Conservation (phyloP, 1,284 basidiomycete genomes). For the Neolentinus lepideus region DNA sequence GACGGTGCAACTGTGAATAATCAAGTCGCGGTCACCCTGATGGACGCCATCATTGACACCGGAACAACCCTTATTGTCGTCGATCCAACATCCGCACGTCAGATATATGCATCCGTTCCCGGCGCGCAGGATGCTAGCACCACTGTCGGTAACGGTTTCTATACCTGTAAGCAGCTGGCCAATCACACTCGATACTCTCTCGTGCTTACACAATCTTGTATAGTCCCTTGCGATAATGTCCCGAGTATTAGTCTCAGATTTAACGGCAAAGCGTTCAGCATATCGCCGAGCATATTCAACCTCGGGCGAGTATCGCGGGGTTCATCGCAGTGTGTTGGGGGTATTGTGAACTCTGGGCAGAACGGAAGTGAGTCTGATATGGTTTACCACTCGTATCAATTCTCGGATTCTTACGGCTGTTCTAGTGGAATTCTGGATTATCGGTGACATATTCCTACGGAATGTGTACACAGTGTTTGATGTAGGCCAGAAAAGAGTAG, state of each 20-base stretch:
- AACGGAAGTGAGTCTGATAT: not conserved
- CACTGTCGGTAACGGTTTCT: not conserved
- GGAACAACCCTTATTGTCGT: conserved; percentile 6
- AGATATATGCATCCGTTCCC: conserved; percentile 14
- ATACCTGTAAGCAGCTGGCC: not conserved
- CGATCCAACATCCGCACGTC: not conserved
- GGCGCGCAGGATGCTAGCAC: conserved; percentile 12
- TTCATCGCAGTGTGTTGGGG: conserved; percentile 15
- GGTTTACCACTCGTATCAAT: not conserved
- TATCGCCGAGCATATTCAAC: conserved; percentile 14
- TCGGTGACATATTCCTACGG: conserved; percentile 5
- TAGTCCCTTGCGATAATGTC: conserved; percentile 18
- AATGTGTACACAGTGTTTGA: conserved; percentile 6
- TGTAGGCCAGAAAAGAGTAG: conserved; percentile 1
- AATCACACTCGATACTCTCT: not conserved
- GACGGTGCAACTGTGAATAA: conserved; percentile 13
- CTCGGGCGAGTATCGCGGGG: conserved; percentile 11
- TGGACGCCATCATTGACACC: conserved; percentile 6
- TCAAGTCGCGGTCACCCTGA: not conserved
- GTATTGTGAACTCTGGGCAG: conserved; percentile 9
- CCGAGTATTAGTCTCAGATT: conserved; percentile 14
- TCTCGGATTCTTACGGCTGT: not conserved
- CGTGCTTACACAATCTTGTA: not conserved
- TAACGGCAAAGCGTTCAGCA: conserved; percentile 12
- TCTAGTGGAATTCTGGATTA: conserved; percentile 4